These are phyloP conservation scores for Clavaria fumosa DNA, from an alignment of 768 basidiomycete genomes.

Conservation along the genomic window DNA sequence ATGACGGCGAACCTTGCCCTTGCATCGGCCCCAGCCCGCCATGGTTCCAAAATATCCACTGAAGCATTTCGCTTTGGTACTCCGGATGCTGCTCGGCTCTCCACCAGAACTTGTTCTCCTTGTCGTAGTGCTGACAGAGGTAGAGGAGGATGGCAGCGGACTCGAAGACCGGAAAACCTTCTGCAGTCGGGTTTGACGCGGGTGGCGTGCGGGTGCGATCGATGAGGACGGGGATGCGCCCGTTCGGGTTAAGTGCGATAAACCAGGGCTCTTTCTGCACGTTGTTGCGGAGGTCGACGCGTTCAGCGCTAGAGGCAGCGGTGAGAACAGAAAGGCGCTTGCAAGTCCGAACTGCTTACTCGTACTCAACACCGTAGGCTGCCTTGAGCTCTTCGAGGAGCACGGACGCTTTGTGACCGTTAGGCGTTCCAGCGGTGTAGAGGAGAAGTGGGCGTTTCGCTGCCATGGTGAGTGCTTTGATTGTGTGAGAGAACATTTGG, in stretches of 20 bases:
- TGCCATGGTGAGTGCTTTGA: no score
- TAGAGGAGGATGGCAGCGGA: conserved; percentile 75
- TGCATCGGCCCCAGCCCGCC: conserved; percentile 84
- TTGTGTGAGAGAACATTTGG: no score
- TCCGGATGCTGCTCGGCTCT: conserved; percentile 35
- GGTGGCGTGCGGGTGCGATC: conserved; percentile 45
- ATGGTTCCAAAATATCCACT: conserved; percentile 81
- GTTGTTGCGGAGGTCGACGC: conserved; percentile 44
- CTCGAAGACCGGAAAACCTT: conserved; percentile 59
- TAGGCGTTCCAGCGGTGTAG: conserved; percentile 31
- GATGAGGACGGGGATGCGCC: conserved; percentile 51
- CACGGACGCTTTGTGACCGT: conserved; percentile 32
- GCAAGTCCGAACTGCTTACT: conserved; percentile 16
- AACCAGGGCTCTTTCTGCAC: conserved; percentile 76
- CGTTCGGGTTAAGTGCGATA: conserved; percentile 58
- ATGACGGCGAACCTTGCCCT: conserved; percentile 34
- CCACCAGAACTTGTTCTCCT: conserved; percentile 54
- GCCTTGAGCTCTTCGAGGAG: conserved; percentile 41
- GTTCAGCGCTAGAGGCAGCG: conserved; percentile 13
- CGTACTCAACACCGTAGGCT: conserved; percentile 30
- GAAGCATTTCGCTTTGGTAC: conserved; percentile 54
- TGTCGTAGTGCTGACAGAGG: conserved; percentile 69
- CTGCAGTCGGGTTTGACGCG: no score
- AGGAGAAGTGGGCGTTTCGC: no score
- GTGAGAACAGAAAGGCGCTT: background rate